phyloP scores from a whole-genome alignment of 2,329 filamentous ascomycete genomes.

The Harringtonia lauricola region DNA sequence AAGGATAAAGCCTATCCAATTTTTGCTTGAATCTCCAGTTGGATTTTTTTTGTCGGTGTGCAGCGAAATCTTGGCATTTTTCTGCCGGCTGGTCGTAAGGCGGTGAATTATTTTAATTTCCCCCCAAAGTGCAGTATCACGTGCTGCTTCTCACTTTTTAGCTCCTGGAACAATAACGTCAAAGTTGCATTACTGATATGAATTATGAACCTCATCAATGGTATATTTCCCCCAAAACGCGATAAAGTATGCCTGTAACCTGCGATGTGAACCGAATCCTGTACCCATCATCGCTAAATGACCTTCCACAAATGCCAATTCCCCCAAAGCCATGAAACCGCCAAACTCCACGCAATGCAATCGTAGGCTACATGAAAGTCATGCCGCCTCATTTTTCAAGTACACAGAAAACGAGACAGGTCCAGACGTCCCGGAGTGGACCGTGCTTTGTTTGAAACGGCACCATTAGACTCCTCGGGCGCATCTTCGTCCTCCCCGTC shows the following conservation, averaged over 20 bases:
- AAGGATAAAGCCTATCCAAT: not conserved
- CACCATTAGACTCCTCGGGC: not conserved
- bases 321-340: not conserved
- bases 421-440: constrained; percentile 23
- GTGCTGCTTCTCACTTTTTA: too few species aligned
- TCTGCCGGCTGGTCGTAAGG: not conserved
- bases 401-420: constrained; percentile 36
- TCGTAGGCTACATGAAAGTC: not conserved
- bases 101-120: not conserved
- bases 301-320: not conserved
- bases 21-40: too few species aligned
- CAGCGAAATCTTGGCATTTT: constrained; percentile 13
- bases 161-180: too few species aligned
- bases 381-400: too few species aligned
- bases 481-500: constrained; percentile 34
- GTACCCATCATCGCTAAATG: too few species aligned
- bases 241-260: too few species aligned
- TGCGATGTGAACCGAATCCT: too few species aligned
- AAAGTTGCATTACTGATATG: too few species aligned
- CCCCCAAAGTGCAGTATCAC: too few species aligned
- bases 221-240: too few species aligned
- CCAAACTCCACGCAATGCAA: not conserved
- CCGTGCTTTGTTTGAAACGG: constrained; percentile 10
- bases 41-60: constrained; percentile 16
- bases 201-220: too few species aligned